Evolutionary conservation across 129 eudicot species (phyloP).

Genomic region (Tagetes patula): DNA sequence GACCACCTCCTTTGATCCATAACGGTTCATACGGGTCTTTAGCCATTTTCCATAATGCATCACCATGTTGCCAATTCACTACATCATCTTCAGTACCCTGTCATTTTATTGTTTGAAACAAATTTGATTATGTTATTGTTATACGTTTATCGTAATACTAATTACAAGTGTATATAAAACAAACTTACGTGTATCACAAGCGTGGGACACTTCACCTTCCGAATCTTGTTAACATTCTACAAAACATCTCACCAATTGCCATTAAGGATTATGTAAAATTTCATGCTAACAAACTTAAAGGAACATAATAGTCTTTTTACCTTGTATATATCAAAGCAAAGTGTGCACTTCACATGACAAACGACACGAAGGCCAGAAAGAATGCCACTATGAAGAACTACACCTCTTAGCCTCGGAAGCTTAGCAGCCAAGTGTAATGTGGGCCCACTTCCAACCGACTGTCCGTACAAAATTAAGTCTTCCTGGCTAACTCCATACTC

Average conservation of each 20-base stretch:
- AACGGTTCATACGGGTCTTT: conserved; percentile 92
- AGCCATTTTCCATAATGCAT: conserved; percentile 82
- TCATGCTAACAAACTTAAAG: background rate
- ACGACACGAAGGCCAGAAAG: conserved; percentile 98
- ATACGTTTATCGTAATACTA: too few relatives aligned
- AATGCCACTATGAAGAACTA: conserved; percentile 95
- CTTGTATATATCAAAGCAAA: conserved; percentile 85
- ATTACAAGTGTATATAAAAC: too few relatives aligned
- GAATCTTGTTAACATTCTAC: conserved; percentile 93
- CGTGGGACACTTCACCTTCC: conserved; percentile 87
- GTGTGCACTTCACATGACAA: conserved; percentile 73
- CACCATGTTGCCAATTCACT: conserved; percentile 89
- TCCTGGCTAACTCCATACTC: conserved; percentile 91
- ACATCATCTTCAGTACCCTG: conserved; percentile 99
- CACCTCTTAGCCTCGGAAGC: conserved; percentile 91
- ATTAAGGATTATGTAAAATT: background rate
- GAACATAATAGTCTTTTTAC: conserved; percentile 26
- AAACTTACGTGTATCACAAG: conserved; percentile 94
- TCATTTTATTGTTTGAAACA: conserved; percentile 14
- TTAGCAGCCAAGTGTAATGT: conserved; percentile 88
- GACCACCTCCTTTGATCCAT: conserved; percentile 99
- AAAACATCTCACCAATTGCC: conserved; percentile 23
- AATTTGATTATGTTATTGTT: too few relatives aligned
- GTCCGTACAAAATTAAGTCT: conserved; percentile 84
- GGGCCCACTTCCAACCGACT: conserved; percentile 98